Percentiles rank a stretch among this genome's conserved stretches.
Conservation (phyloP, 306 rosid species). For the Cucurbita ficifolia region DNA sequence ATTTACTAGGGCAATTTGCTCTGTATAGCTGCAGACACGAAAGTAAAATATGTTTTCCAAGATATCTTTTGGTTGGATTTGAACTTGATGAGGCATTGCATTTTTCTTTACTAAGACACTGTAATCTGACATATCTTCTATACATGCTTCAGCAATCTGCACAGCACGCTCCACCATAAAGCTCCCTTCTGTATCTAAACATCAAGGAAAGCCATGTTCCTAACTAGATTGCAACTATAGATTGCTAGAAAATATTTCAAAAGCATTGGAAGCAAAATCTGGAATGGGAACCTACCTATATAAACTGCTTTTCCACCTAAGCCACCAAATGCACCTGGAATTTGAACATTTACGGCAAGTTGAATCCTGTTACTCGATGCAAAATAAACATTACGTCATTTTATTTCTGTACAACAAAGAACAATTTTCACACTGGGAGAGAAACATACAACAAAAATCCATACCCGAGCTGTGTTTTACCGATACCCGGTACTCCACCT, state of each 20-base stretch:
- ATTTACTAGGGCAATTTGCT: constrained; percentile 76
- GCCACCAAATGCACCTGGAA: constrained; percentile 68
- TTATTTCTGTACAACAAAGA: background rate
- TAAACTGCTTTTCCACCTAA: constrained; percentile 83
- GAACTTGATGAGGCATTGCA: constrained; percentile 24
- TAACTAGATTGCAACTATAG: background rate
- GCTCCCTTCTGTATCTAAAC: constrained; percentile 86
- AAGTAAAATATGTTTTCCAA: constrained; percentile 72
- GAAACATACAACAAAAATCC: constrained; percentile 9
- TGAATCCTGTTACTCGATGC: constrained; percentile 51
- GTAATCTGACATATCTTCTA: constrained; percentile 51
- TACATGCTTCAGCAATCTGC: constrained; percentile 85
- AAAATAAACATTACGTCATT: background rate
- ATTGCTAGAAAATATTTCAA: constrained; percentile 4
- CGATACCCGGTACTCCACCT: constrained; percentile 97
- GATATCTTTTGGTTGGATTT: constrained; percentile 44
- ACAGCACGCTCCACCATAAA: constrained; percentile 85
- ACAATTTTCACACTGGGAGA: background rate
- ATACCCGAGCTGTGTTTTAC: constrained; percentile 96
- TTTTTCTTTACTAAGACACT: constrained; percentile 34
- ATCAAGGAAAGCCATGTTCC: constrained; percentile 11
- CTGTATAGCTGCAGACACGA: constrained; percentile 79
- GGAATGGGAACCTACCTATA: constrained; percentile 34
- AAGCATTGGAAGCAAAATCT: constrained; percentile 7
- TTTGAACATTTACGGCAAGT: constrained; percentile 86